A percentile compares a stretch with the other conserved stretches of the same genome.
These are phyloP conservation scores for Pythium rishiriense DNA, from an alignment of 352 stramenopile genomes.

Conservation along the genomic window DNA sequence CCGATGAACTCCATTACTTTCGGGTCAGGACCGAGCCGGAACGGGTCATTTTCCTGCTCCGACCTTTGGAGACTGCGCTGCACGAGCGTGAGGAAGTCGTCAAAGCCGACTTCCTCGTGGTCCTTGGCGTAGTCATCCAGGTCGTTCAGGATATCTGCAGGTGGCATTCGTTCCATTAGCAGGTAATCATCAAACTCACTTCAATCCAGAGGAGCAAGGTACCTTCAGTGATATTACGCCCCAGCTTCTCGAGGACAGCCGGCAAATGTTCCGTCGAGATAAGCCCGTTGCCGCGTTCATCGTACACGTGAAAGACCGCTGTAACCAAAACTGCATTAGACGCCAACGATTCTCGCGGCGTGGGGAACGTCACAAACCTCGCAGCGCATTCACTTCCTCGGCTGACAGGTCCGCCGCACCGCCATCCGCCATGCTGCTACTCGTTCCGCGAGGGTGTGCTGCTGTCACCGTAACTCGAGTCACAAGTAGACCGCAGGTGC, in stretches of 20 bases:
- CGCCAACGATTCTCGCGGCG: not conserved
- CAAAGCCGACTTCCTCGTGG: conserved; percentile 55
- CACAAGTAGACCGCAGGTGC: not conserved
- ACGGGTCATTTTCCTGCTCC: conserved; percentile 45
- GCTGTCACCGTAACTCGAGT: not conserved
- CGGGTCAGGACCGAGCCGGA: conserved; percentile 72
- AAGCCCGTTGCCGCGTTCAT: conserved; percentile 53
- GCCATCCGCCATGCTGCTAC: conserved; percentile 25
- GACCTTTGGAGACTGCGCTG: conserved; percentile 42
- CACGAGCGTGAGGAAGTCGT: conserved; percentile 67
- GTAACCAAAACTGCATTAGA: not conserved
- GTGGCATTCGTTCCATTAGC: not conserved
- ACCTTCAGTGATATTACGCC: conserved; percentile 72
- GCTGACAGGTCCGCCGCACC: conserved; percentile 53
- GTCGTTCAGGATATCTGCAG: conserved; percentile 70
- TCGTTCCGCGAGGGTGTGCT: not conserved
- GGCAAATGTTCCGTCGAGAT: conserved; percentile 72
- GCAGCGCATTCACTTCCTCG: conserved; percentile 72
- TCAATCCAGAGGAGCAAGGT: not conserved
- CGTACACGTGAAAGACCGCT: conserved; percentile 84
- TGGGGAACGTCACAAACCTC: conserved; percentile 42
- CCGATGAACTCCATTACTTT: conserved; percentile 94
- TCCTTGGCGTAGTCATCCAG: conserved; percentile 60
- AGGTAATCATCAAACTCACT: not conserved
- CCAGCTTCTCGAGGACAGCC: conserved; percentile 74